Evolutionary conservation across 768 basidiomycete genomes (phyloP).

Genomic region (Phaeotremella skinneri): DNA sequence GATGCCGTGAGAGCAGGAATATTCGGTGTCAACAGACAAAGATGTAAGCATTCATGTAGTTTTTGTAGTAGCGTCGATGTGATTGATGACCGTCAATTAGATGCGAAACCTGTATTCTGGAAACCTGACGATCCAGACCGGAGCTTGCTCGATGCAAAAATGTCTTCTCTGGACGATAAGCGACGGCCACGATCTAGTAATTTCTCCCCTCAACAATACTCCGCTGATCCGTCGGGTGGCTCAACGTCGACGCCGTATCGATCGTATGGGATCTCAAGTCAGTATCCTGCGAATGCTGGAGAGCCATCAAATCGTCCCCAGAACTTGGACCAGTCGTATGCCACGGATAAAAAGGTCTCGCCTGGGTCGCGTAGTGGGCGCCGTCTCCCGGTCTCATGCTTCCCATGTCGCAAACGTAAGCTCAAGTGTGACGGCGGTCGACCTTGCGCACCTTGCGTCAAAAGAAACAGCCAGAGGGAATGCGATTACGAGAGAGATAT

Average conservation of each 20-base stretch:
- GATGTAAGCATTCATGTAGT: constrained; percentile 20
- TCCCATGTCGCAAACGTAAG: constrained; percentile 34
- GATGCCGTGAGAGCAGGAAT: constrained; percentile 19
- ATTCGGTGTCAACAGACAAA: constrained; percentile 13
- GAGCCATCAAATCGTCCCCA: too few relatives aligned
- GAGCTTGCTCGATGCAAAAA: not conserved
- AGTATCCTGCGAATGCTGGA: too few relatives aligned
- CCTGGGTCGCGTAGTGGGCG: constrained; percentile 1
- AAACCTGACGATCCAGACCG: not conserved
- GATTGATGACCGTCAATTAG: not conserved
- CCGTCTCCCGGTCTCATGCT: constrained; percentile 38
- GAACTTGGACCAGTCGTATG: not conserved
- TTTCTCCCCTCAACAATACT: too few relatives aligned
- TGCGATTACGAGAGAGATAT: constrained; percentile 29
- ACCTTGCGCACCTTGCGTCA: constrained; percentile 31
- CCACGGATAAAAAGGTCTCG: not conserved
- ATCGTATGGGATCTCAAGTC: too few relatives aligned
- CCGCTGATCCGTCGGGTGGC: too few relatives aligned
- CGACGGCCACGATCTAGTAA: too few relatives aligned
- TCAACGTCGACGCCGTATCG: too few relatives aligned
- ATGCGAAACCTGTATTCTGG: not conserved
- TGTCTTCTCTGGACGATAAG: too few relatives aligned
- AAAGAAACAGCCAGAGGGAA: constrained; percentile 12
- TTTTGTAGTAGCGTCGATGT: not conserved
- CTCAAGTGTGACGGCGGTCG: constrained; percentile 35